Base-by-base conservation (phyloP, 2,329 filamentous ascomycete species). In the Ascochyta viciae-villosae region DNA sequence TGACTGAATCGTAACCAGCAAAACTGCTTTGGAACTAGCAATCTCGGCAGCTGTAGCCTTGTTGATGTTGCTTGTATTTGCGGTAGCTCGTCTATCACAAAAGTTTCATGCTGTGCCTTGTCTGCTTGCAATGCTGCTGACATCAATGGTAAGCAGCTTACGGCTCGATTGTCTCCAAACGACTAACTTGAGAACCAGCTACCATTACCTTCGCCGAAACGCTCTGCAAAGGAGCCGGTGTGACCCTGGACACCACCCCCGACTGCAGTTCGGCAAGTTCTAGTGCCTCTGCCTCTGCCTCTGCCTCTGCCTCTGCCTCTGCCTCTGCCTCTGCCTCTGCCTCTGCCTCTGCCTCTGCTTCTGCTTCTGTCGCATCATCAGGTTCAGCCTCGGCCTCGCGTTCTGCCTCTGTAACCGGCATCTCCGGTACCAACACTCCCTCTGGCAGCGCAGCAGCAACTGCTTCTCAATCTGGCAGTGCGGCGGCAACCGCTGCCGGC, bases 21-120 rank as follows among this genome's bases (percentile, higher is more conserved):
- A 68, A 54, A 54, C 31, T 81, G 78, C 62, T 74, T 79, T 26
- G 69, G 70, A 26, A 50, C 38, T 35, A 67, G 57, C 62, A 67
- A 65, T 43, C 70, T 77, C 19, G 77, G 76, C 37, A 74, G 65
- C 50, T 81, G 78, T 63, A 64, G 62, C 37, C 54, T 65, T 6
- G 56, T 78, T 50, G 76, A 80, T 43, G 70, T 80, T 52, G 68
- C 67, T 37, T 81, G 78, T 65, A 80, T 81, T 57, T 81, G 78
- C 68, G 63, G 61, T 22, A 78, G 76, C 67, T 58, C 57, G 1
- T 58, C 62, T 27, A 75, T 81, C 50, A 56, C 63, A 39, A 64
- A 60, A 15, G 68, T 81, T n/a, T 71, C 76, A n/a, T 80, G 78
- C 73, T 81, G 78, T 58, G 76, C 80, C 31, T 71, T 74, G 50